Evolutionary conservation across 169 alveolate species (phyloP).

Genomic region (Plasmodium gallinaceum): DNA sequence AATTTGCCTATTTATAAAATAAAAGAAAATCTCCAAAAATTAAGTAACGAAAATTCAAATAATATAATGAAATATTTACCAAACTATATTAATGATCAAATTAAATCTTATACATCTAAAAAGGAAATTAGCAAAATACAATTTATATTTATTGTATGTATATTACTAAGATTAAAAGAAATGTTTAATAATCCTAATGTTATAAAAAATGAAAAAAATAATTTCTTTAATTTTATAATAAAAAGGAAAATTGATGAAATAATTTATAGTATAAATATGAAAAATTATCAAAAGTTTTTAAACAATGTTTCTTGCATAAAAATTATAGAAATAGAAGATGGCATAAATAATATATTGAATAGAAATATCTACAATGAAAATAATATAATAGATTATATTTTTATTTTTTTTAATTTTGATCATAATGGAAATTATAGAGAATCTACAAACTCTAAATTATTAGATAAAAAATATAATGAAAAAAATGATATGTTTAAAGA

Average conservation of each 20-base stretch:
- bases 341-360: constrained; percentile 10
- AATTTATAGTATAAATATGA: constrained; percentile 43
- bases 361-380: constrained; percentile 17
- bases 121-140: constrained; percentile 32
- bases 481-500: not conserved
- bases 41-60: constrained; percentile 1
- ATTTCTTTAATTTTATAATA: not conserved
- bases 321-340: constrained; percentile 45
- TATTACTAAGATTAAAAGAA: constrained; percentile 18
- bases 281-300: constrained; percentile 37
- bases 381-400: constrained; percentile 25
- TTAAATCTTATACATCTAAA: not conserved
- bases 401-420: constrained; percentile 30
- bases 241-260: constrained; percentile 24
- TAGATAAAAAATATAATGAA: not conserved
- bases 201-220: constrained; percentile 12
- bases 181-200: constrained; percentile 11
- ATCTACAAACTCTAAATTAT: not conserved
- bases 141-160: constrained; percentile 52
- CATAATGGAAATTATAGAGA: not conserved
- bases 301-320: constrained; percentile 44
- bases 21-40: constrained; percentile 17
- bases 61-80: constrained; percentile 32
- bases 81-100: constrained; percentile 5
- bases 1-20: constrained; percentile 41